Evolutionary conservation across 2,329 filamentous ascomycete species (phyloP), one percentile per base, ranked within the genome.

Genomic region (Cladophialophora exuberans): DNA sequence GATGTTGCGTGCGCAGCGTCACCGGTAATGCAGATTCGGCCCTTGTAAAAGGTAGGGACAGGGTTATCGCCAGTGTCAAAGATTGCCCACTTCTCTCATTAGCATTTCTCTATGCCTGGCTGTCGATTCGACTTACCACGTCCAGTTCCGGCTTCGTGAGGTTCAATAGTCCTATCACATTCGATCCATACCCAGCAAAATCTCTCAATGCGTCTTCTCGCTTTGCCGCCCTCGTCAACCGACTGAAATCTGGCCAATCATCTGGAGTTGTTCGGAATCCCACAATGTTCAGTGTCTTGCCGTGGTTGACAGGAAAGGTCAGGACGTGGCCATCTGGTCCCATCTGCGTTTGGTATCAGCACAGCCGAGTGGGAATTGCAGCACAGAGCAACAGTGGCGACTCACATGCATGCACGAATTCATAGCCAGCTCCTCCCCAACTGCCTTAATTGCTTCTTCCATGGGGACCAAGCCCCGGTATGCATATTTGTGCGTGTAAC

Each of bases 381-480:
- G 13, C 11, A 2, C 20, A 43, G 17, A 9, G n/a, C 9, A 43
- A n/a, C 39, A 2, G 22, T n/a, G 11, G 7, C 43, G 11, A 60
- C 57, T 56, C 41, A 68, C 63, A 57, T 70, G 68, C 69, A 72
- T 71, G 57, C 66, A 66, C 74, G 49, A 69, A 11, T 79, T 82
- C 20, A 66, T 63, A 0, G 80, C 76, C 31, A 78, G 70, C 33
- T 81, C 70, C 6, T 76, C 66, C 2, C 81, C 80, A 2, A 87
- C 60, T 2, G 75, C 73, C 9, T 71, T 65, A 1, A 72, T 66
- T 0, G 82, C 83, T 13, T 76, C 67, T 1, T 75, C 70, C 76
- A 87, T 87, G 0, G 84, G 81, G 1, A 87, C 73, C 2, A 88
- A 67, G 0, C 80, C 80, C 5, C 85, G 76, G 68, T 85, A 88